Evolutionary conservation across 108 stramenopile species (phyloP), one percentile per base, ranked within the genome.

Genomic region (Phaeodactylum tricornutum): DNA sequence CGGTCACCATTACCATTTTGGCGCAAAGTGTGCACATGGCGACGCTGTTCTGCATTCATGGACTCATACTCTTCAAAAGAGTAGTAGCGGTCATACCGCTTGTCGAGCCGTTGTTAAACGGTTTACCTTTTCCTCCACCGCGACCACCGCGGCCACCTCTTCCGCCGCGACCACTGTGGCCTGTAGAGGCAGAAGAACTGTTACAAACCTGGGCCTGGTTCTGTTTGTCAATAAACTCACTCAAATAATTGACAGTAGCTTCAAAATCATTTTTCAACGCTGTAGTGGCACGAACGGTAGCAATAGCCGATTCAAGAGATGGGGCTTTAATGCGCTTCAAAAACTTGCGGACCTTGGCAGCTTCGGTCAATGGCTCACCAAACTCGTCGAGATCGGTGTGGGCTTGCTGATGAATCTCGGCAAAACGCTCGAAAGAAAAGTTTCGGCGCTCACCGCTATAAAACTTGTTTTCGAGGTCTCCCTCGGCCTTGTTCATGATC

Each of bases 361-460:
- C 21, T 50, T 56, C 55, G 33, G 28, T 9, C 15, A 49, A 20
- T 4, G 46, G 4, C 25, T 64, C 62, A 41, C 55, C 54, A 42
- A 15, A 14, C 2, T 42, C 47, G n/a, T 40, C 62, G 5, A 64
- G 33, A 23, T 56, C 62, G 27, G 24, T 31, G 44, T 34, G 50
- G 15, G 54, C 53, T 15, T 22, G 4, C 19, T 36, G 19, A 4
- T 33, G 30, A 14, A 39, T 40, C 12, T 14, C 19, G 20, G 20
- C n/a, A 33, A 41, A 64, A 4, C 25, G 24, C 12, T 64, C 62
- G 23, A 49, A 64, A 6, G 62, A 43, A 25, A 43, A 57, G 52
- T 61, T 52, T 1, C 55, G 29, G 6, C 26, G 38, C n/a, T n/a
- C n/a, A 4, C 47, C 62, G 50, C 43, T 34, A 29, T 41, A 64